Evolutionary conservation across 1,139 yeast genomes (phyloP), one percentile per base, ranked within the genome.

Genomic region (Geotrichum cucujoidarum): DNA sequence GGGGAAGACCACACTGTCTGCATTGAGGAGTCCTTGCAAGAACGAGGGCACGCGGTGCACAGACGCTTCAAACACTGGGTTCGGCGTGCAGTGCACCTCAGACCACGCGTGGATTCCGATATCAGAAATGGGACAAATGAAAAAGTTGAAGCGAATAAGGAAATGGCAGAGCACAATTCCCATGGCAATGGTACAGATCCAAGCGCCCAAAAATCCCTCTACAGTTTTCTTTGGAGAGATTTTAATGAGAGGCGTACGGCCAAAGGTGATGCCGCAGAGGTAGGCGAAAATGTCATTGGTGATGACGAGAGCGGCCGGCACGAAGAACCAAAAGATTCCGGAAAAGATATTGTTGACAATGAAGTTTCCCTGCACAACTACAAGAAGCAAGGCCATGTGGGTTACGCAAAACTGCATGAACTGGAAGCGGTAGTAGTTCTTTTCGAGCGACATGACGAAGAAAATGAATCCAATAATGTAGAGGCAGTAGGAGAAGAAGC

Each of bases 141-240:
- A 72, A 67, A 84, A 92, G 61, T 78, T 77, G 55, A 80, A 81
- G 49, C 78, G 76, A 37, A 85, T 73, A 55, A 89, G 72, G 45
- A 83, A 61, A 56, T 76, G 77, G 2, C 95, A 76, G 49, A 89
- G 74, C 10, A 81, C 46, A 37, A 86, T 68, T 2, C 94, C 89
- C 53, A 87, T 81, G 43, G 85, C 54, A 6, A 87, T 81, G 11
- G 99, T 92, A 65, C 95, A 90, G 45, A 88, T 69, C 98, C 98
- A 92, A 20, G 97, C 99, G 47, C 99, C 99, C 41, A 90, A 70
- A 63, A 92, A 92, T 2, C 99, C 99, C 69, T 92, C 99, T 24
- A 90, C 90, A 1, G 99, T 92, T 70, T 92, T 92, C 68, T 92
- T 92, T 45, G 99, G 98, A 14, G 96, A 87, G 56, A 92, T 87